Conservation (phyloP, 495 filamentous ascomycete species). For the Hapsidospora chrysogenum region DNA sequence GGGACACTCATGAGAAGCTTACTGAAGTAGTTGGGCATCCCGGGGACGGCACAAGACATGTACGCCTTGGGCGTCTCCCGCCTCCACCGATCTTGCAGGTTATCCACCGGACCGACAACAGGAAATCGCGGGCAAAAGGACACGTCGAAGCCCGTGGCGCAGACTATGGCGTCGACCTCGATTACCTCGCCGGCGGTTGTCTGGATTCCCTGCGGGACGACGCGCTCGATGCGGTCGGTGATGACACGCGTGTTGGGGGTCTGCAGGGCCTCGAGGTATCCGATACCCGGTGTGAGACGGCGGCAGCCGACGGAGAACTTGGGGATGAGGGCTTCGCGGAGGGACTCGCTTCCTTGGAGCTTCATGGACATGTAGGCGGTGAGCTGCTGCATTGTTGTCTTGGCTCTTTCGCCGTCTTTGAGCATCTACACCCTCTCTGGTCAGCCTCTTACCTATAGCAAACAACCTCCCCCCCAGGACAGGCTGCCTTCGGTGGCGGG, state of each 20-base stretch:
- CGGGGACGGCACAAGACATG: not conserved
- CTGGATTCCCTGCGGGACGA: slow-evolving; percentile 29
- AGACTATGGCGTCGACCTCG: slow-evolving; percentile 32
- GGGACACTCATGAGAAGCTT: too few species aligned
- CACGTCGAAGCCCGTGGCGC: slow-evolving; percentile 38
- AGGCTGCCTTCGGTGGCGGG: too few species aligned
- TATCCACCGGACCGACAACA: slow-evolving; percentile 7
- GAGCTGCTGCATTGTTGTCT: not conserved
- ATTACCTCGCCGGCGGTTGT: slow-evolving; percentile 23
- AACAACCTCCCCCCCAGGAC: too few species aligned
- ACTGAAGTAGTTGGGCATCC: too few species aligned
- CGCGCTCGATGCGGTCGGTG: slow-evolving; percentile 24
- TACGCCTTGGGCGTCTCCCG: too few species aligned
- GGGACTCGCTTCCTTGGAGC: not conserved
- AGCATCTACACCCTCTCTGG: too few species aligned
- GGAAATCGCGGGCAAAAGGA: slow-evolving; percentile 34
- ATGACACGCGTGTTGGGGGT: slow-evolving; percentile 35
- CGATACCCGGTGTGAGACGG: slow-evolving; percentile 40
- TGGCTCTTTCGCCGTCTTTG: not conserved
- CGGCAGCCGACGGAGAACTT: slow-evolving; percentile 26
- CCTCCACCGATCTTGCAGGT: too few species aligned
- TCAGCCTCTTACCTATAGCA: too few species aligned
- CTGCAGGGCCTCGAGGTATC: slow-evolving; percentile 38
- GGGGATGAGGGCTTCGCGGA: not conserved
- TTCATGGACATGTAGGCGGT: not conserved